These are phyloP conservation scores for Solanum arcanum DNA, from an alignment of 257 asterid genomes.

Conservation along the genomic window DNA sequence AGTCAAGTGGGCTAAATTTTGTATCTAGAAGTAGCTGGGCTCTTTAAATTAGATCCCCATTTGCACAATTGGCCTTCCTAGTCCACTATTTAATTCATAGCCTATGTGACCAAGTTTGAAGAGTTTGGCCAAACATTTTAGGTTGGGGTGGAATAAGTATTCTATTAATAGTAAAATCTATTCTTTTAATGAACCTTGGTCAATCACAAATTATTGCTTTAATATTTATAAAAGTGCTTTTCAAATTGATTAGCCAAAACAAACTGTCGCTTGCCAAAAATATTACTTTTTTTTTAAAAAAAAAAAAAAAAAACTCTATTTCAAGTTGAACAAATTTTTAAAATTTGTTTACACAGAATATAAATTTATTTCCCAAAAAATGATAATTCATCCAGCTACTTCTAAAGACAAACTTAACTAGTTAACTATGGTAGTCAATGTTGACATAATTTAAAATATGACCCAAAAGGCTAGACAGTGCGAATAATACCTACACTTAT, in stretches of 20 bases:
- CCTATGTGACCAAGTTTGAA: background rate
- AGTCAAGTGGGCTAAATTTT: background rate
- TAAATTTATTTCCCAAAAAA: too few relatives aligned
- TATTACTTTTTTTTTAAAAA: too few relatives aligned
- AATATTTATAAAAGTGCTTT: too few relatives aligned
- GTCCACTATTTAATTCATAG: background rate
- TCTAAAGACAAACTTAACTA: background rate
- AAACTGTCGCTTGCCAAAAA: background rate
- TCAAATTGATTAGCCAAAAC: background rate
- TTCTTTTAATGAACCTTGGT: too few relatives aligned
- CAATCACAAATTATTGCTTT: too few relatives aligned
- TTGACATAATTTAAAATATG: background rate
- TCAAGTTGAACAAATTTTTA: too few relatives aligned
- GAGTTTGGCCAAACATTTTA: background rate
- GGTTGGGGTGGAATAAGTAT: background rate
- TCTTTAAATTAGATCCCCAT: background rate
- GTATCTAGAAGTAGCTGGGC: background rate
- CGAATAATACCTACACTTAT: background rate
- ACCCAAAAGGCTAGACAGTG: background rate
- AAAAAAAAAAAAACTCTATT: too few relatives aligned
- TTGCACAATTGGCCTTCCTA: background rate
- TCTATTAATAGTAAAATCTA: too few relatives aligned
- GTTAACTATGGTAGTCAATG: background rate
- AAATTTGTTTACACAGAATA: too few relatives aligned
- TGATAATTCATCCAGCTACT: background rate